Evolutionary conservation across 305 asterid species (phyloP).

Genomic region (Fraxinus ornus): DNA sequence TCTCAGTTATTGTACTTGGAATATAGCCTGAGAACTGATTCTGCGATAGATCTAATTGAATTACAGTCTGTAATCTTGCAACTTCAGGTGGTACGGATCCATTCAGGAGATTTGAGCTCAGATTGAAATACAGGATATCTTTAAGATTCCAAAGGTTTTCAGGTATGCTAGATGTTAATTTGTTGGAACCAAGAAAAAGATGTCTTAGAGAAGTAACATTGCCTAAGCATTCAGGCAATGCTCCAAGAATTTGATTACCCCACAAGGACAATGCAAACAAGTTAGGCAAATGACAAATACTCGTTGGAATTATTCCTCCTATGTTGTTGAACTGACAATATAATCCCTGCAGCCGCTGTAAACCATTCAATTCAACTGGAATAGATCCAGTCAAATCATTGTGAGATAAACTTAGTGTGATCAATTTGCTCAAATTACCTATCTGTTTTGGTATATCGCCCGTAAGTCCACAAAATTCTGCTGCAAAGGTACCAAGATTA

Average conservation of each 20-base stretch:
- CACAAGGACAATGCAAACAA: neutral
- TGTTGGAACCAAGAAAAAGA: neutral
- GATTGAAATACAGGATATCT: neutral
- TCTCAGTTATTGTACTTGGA: neutral
- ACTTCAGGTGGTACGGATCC: neutral
- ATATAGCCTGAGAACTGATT: constrained; percentile 1
- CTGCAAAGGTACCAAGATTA: neutral
- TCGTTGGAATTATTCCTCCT: neutral
- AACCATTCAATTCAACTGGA: neutral
- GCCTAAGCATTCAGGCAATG: constrained; percentile 4
- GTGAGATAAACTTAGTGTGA: neutral
- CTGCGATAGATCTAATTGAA: neutral
- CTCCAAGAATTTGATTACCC: neutral
- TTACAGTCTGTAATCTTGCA: neutral
- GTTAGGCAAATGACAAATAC: neutral
- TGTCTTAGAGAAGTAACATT: neutral
- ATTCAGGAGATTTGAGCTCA: neutral
- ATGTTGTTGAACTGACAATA: neutral
- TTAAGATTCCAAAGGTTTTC: neutral
- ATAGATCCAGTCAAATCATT: neutral
- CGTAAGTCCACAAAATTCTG: neutral
- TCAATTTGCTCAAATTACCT: neutral
- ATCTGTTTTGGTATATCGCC: neutral
- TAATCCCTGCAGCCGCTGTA: neutral
- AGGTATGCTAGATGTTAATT: constrained; percentile 9